phyloP scores from a whole-genome alignment of 2,329 filamentous ascomycete species.

The Colletotrichum sp. region DNA sequence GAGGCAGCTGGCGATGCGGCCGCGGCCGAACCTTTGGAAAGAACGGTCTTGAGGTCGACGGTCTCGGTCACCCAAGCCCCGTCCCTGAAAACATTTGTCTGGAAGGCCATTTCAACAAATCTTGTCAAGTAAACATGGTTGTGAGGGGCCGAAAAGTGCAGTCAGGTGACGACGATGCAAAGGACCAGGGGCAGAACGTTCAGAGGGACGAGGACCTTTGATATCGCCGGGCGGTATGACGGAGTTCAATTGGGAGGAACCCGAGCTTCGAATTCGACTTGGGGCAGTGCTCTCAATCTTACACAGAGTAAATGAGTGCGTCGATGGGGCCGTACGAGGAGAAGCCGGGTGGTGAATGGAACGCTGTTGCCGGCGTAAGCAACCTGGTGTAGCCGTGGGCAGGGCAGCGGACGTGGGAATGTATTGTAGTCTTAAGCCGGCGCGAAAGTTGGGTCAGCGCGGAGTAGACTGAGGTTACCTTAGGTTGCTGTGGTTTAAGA shows the following conservation, averaged over 20 bases:
- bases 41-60: conserved; percentile 46
- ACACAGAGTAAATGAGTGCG: background rate
- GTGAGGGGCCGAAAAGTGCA: background rate
- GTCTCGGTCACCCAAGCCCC: conserved; percentile 64
- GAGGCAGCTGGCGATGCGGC: conserved; percentile 29
- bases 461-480: background rate
- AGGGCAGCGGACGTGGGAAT: background rate
- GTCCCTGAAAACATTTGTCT: conserved; percentile 58
- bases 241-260: background rate
- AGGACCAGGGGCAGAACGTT: background rate
- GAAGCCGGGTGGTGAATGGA: background rate
- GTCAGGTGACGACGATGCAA: background rate
- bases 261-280: background rate
- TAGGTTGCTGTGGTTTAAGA: background rate
- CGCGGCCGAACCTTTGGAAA: conserved; percentile 39
- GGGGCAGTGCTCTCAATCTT: background rate
- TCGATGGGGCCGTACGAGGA: conserved; percentile 10
- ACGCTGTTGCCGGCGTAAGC: background rate
- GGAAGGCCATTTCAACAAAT: conserved; percentile 37
- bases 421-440: background rate
- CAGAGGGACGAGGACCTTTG: background rate
- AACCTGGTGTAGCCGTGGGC: background rate
- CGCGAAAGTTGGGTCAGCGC: conserved; percentile 1
- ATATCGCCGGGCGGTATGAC: background rate
- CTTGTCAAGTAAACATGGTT: conserved; percentile 9